phyloP scores from a whole-genome alignment of 2,329 filamentous ascomycete species.

The Pseudogymnoascus verrucosus region DNA sequence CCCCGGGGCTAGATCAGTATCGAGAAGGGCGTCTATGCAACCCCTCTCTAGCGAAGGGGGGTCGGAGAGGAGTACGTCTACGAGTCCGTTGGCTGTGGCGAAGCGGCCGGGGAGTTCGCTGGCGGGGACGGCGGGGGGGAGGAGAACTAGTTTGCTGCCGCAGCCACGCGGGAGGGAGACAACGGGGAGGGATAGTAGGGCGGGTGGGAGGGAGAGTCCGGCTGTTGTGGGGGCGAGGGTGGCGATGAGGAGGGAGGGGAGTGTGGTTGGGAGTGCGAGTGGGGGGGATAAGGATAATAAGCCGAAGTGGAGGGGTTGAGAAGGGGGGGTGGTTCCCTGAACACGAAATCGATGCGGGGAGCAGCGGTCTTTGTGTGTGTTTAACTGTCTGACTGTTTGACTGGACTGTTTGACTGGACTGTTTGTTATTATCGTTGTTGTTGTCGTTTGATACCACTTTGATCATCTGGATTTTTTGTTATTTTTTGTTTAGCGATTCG shows the following conservation, averaged over 20 bases:
- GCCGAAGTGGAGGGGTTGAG: not conserved
- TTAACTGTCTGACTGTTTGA: not conserved
- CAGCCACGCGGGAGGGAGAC: not conserved
- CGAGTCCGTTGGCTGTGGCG: not conserved
- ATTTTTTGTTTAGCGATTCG: not conserved
- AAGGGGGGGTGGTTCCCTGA: not conserved
- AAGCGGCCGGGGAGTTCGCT: not conserved
- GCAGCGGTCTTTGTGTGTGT: not conserved
- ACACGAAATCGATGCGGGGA: not conserved
- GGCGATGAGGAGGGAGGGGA: not conserved
- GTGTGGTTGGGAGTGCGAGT: not conserved
- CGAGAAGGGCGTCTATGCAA: not conserved
- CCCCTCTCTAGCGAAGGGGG: not conserved
- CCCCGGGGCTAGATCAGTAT: not conserved
- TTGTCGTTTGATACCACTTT: constrained; percentile 3
- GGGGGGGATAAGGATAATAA: not conserved
- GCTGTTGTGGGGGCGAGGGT: not conserved
- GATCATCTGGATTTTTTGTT: not conserved
- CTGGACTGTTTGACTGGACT: too few species aligned
- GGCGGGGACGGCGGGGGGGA: not conserved
- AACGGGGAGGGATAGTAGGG: not conserved
- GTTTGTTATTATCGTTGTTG: not conserved
- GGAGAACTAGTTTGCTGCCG: not conserved
- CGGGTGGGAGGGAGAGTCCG: not conserved
- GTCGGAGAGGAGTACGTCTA: not conserved